Conservation (phyloP, 805 yeast species). For the Wickerhamiella cacticola region DNA sequence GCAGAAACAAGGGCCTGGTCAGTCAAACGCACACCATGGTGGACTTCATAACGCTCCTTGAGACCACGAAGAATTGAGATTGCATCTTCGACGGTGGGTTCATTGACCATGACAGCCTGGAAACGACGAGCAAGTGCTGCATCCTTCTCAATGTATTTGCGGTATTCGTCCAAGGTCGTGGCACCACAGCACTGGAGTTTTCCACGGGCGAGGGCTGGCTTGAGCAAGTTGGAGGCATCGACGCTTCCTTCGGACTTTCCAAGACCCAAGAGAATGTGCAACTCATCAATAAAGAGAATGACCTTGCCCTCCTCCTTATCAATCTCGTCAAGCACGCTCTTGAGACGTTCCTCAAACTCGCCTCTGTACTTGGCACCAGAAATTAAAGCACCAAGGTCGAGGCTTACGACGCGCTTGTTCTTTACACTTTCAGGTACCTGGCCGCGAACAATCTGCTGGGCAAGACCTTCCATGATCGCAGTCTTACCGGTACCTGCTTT, state of each 20-base stretch:
- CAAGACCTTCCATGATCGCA: slow-evolving; percentile 91
- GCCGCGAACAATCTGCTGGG: slow-evolving; percentile 80
- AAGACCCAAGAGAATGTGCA: slow-evolving; percentile 76
- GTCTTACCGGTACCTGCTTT: slow-evolving; percentile 98
- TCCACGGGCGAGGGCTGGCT: slow-evolving; percentile 91
- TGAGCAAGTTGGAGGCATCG: slow-evolving; percentile 85
- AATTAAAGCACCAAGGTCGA: slow-evolving; percentile 79
- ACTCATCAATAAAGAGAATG: slow-evolving; percentile 79
- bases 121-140: slow-evolving; percentile 92
- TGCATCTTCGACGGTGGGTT: slow-evolving; percentile 84
- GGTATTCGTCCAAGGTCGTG: slow-evolving; percentile 85
- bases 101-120: slow-evolving; percentile 74
- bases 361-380: slow-evolving; percentile 95
- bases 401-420: slow-evolving; percentile 66
- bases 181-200: slow-evolving; percentile 91
- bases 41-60: slow-evolving; percentile 90
- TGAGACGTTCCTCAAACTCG: slow-evolving; percentile 86
- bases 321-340: slow-evolving; percentile 68
- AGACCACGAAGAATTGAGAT: slow-evolving; percentile 85
- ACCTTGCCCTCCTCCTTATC: slow-evolving; percentile 65
- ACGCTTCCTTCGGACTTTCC: slow-evolving; percentile 93
- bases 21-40: slow-evolving; percentile 90
- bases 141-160: slow-evolving; percentile 89
- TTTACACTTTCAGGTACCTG: slow-evolving; percentile 94
- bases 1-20: slow-evolving; percentile 92